Evolutionary conservation across 768 basidiomycete species (phyloP).

Genomic region (Hericium coralloides): DNA sequence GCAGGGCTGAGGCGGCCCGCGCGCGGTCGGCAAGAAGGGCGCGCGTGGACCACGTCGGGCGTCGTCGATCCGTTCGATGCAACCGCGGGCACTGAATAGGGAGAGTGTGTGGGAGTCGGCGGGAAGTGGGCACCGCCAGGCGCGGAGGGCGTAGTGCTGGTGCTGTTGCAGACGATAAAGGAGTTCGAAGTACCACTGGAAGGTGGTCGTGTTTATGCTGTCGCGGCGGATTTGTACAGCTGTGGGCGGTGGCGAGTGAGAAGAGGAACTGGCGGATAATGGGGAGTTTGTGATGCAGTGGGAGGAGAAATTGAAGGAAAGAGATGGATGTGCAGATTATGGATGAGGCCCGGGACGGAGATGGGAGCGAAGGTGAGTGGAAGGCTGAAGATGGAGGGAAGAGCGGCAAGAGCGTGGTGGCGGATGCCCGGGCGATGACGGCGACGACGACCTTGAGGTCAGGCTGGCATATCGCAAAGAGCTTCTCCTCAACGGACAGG

Average conservation of each 20-base stretch:
- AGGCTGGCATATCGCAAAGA: no score
- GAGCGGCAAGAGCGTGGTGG: no score
- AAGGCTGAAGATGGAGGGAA: constrained; percentile 38
- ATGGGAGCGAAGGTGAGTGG: constrained; percentile 34
- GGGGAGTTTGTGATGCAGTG: constrained; percentile 59
- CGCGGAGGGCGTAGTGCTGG: constrained; percentile 68
- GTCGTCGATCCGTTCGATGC: constrained; percentile 72
- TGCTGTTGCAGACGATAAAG: constrained; percentile 72
- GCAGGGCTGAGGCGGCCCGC: constrained; percentile 80
- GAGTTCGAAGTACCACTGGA: constrained; percentile 82
- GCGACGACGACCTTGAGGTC: no score
- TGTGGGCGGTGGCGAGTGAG: constrained; percentile 50
- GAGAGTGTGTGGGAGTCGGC: no score
- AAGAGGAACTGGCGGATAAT: constrained; percentile 17
- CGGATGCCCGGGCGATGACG: no score
- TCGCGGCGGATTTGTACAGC: constrained; percentile 62
- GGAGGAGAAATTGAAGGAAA: constrained; percentile 50
- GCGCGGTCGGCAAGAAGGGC: constrained; percentile 39
- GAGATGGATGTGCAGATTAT: constrained; percentile 39
- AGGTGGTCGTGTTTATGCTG: constrained; percentile 68
- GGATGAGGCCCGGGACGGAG: constrained; percentile 29
- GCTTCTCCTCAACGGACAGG: no score
- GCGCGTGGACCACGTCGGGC: constrained; percentile 75
- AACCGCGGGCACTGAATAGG: constrained; percentile 6
- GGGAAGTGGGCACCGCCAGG: constrained; percentile 33